Conservation (phyloP, 2,329 filamentous ascomycete genomes). For the Neofusicoccum sp. region DNA sequence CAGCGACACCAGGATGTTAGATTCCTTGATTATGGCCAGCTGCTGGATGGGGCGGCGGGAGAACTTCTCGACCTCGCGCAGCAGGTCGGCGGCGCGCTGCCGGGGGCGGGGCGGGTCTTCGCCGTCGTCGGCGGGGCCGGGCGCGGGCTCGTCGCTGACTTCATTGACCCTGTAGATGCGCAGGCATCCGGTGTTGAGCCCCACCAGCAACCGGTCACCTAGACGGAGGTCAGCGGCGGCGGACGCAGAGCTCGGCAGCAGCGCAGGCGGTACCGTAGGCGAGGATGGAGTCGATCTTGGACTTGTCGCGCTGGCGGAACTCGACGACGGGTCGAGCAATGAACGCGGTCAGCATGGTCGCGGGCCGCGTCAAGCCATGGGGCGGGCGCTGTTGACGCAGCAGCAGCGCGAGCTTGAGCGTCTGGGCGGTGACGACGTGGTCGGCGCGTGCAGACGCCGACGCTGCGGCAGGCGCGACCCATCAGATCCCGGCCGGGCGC, state of each 20-base stretch:
- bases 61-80: conserved; percentile 94
- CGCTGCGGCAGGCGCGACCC: neutral
- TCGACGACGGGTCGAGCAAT: conserved; percentile 95
- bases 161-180: conserved; percentile 93
- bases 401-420: neutral
- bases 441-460: neutral
- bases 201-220: conserved; percentile 90
- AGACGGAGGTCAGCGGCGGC: conserved; percentile 21
- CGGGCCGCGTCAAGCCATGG: neutral
- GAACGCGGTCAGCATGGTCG: conserved; percentile 90
- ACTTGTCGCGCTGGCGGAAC: conserved; percentile 93
- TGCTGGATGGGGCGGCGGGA: conserved; percentile 88
- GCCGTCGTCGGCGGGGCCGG: conserved; percentile 36
- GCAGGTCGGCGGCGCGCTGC: conserved; percentile 68
- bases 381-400: conserved; percentile 1
- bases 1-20: conserved; percentile 85
- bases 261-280: conserved; percentile 68
- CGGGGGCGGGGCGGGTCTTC: conserved; percentile 45
- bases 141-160: conserved; percentile 45
- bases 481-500: too few species aligned
- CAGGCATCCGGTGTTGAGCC: conserved; percentile 84
- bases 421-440: conserved; percentile 13
- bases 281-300: conserved; percentile 93
- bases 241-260: neutral
- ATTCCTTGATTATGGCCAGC: conserved; percentile 93